Percentiles rank a stretch among this genome's conserved stretches.
Conservation (phyloP, 306 rosid species). For the Hippophae rhamnoides region DNA sequence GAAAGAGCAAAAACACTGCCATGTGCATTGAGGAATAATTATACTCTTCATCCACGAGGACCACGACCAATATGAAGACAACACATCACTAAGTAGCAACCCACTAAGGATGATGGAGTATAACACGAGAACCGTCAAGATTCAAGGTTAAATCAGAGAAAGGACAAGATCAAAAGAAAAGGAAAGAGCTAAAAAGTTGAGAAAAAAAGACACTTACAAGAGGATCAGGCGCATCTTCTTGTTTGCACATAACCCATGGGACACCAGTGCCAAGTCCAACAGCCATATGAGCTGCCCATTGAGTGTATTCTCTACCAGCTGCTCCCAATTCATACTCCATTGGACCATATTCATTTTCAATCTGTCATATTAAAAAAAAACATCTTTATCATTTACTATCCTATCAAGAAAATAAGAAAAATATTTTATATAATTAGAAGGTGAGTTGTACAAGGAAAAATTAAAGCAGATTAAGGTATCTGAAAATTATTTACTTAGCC, state of each 20-base stretch:
- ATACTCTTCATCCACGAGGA: background rate
- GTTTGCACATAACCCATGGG: conserved; percentile 99
- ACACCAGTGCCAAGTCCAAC: conserved; percentile 83
- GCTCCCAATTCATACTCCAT: conserved; percentile 80
- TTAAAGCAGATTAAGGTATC: conserved; percentile 8
- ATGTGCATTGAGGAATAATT: conserved; percentile 12
- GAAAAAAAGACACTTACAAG: conserved; percentile 42
- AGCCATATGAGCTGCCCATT: conserved; percentile 97
- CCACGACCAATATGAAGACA: conserved; percentile 23
- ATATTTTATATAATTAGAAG: background rate
- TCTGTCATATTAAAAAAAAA: conserved; percentile 36
- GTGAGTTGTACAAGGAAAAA: background rate
- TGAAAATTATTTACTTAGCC: conserved; percentile 1
- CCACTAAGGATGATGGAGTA: conserved; percentile 27
- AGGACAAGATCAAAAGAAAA: conserved; percentile 2
- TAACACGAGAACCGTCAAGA: conserved; percentile 9
- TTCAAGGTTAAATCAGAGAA: background rate
- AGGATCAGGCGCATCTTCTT: conserved; percentile 99
- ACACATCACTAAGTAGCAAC: conserved; percentile 18
- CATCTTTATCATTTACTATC: conserved; percentile 8
- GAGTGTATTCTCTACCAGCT: conserved; percentile 67
- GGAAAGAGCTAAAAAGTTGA: conserved; percentile 7
- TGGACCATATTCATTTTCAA: conserved; percentile 98
- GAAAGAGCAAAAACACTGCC: conserved; percentile 14
- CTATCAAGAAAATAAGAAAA: conserved; percentile 1